A percentile compares a stretch with the other conserved stretches of the same genome.
Conservation (phyloP, 2,329 filamentous ascomycete species). For the Nigrograna mackinnonii region DNA sequence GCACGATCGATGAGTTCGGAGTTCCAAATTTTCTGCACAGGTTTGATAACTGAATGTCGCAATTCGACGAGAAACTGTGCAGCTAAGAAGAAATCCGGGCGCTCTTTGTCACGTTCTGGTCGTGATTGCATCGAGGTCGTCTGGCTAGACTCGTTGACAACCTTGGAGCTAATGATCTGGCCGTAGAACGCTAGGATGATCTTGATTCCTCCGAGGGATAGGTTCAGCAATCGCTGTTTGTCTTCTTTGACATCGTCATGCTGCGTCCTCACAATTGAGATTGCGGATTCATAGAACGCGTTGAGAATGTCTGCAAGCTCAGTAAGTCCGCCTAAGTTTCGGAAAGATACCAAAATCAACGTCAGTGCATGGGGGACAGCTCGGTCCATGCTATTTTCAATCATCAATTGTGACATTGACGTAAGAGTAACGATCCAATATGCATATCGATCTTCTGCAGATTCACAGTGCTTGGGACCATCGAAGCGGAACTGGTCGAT, state of each 20-base stretch:
- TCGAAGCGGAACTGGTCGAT: constrained; percentile 66
- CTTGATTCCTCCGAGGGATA: constrained; percentile 68
- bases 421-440: constrained; percentile 84
- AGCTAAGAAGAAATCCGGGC: constrained; percentile 65
- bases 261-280: constrained; percentile 48
- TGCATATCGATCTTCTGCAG: constrained; percentile 67
- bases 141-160: constrained; percentile 75
- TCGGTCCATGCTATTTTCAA: constrained; percentile 62
- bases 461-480: constrained; percentile 51
- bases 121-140: constrained; percentile 58
- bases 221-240: constrained; percentile 38
- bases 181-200: constrained; percentile 84
- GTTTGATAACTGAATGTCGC: constrained; percentile 76
- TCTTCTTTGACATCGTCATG: constrained; percentile 50
- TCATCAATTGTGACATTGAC: constrained; percentile 75
- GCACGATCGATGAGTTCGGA: constrained; percentile 82
- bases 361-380: constrained; percentile 53
- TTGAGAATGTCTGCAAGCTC: constrained; percentile 73
- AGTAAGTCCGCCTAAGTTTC: constrained; percentile 75
- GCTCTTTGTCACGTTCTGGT: constrained; percentile 57
- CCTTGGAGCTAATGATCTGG: constrained; percentile 75
- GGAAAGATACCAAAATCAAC: constrained; percentile 84
- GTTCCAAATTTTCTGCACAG: constrained; percentile 80
- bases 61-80: constrained; percentile 86
- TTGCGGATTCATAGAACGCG: constrained; percentile 66